Percentiles rank a stretch among this genome's conserved stretches.
phyloP scores from a whole-genome alignment of 176 grass and related monocot genomes.

The Carex parvula region DNA sequence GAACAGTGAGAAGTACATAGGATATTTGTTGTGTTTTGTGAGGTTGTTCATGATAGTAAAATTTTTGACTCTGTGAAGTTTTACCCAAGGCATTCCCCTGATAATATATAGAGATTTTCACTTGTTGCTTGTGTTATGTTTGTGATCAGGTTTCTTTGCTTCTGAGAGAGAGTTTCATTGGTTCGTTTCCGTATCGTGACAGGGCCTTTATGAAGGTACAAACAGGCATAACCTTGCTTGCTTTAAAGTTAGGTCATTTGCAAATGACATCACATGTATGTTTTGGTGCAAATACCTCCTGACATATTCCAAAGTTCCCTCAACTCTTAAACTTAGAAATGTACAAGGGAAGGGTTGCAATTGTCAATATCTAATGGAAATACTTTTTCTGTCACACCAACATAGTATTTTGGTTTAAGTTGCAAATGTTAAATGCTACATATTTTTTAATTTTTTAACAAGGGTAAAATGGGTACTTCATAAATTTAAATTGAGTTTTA shows the following conservation, averaged over 20 bases:
- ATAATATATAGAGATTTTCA: neutral
- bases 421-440: neutral
- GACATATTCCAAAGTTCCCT: neutral
- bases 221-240: neutral
- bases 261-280: neutral
- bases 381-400: neutral
- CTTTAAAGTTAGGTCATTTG: neutral
- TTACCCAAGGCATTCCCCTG: neutral
- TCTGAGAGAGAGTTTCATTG: slow-evolving; percentile 91
- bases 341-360: neutral
- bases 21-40: neutral
- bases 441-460: too few species aligned
- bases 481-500: too few species aligned
- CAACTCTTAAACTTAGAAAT: neutral
- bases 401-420: neutral
- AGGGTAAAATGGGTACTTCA: too few species aligned
- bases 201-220: slow-evolving; percentile 96
- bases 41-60: neutral
- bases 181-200: slow-evolving; percentile 68
- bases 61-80: neutral
- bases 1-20: neutral
- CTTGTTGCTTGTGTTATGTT: slow-evolving; percentile 25
- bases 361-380: neutral
- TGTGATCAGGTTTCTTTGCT: slow-evolving; percentile 83
- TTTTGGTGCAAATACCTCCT: neutral